Evolutionary conservation across 768 basidiomycete genomes (phyloP).

Genomic region (Plicaturopsis crispa): DNA sequence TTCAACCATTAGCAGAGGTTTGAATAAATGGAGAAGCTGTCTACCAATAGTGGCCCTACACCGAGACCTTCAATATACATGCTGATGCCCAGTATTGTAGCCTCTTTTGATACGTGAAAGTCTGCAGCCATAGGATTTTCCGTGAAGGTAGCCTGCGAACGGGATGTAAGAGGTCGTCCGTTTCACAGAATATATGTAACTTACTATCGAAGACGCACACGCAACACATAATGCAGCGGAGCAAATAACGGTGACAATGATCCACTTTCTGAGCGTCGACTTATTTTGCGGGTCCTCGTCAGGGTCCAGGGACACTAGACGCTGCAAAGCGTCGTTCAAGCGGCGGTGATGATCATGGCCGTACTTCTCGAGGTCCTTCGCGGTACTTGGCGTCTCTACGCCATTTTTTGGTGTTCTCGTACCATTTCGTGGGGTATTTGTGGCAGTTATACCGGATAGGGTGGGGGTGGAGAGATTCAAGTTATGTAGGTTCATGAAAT

Average conservation of each 20-base stretch:
- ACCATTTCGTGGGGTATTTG: too few species aligned
- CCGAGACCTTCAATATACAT: slow-evolving; percentile 34
- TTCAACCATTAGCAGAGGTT: too few species aligned
- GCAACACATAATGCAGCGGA: slow-evolving; percentile 42
- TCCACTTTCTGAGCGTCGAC: slow-evolving; percentile 36
- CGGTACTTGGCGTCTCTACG: too few species aligned
- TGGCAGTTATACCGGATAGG: too few species aligned
- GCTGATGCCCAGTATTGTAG: not conserved
- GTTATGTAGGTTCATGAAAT: too few species aligned
- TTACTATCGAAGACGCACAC: slow-evolving; percentile 48
- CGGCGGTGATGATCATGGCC: too few species aligned
- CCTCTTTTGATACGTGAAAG: not conserved
- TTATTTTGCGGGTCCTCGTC: slow-evolving; percentile 36
- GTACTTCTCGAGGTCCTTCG: too few species aligned
- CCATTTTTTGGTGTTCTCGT: too few species aligned
- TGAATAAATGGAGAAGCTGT: too few species aligned
- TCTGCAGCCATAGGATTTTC: slow-evolving; percentile 34
- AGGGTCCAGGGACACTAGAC: slow-evolving; percentile 31
- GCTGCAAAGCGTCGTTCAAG: too few species aligned
- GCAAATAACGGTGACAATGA: slow-evolving; percentile 37
- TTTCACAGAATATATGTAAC: slow-evolving; percentile 12
- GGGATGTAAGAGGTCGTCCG: not conserved
- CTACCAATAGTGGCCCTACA: slow-evolving; percentile 23
- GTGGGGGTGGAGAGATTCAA: too few species aligned
- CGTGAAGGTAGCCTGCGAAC: slow-evolving; percentile 56